These are phyloP conservation scores for Diversispora epigaea DNA, from an alignment of 192 early-diverging fungal genomes.

Conservation along the genomic window DNA sequence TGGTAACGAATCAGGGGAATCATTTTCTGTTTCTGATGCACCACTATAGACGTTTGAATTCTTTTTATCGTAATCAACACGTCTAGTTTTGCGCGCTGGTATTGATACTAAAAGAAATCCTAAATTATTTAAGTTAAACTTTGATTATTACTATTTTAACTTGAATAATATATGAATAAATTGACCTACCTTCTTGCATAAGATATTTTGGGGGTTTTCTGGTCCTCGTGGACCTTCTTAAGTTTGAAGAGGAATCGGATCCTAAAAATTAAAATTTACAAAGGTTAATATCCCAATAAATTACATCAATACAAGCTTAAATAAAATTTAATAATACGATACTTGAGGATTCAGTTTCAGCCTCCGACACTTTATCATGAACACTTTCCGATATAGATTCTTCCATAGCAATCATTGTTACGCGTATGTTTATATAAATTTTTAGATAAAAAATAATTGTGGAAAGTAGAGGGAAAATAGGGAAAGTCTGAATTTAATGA, in stretches of 20 bases:
- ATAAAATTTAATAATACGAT: not conserved
- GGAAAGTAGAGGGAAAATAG: too few species aligned
- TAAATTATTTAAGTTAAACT: too few species aligned
- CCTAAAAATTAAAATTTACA: not conserved
- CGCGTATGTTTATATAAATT: too few species aligned
- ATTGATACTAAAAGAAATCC: too few species aligned
- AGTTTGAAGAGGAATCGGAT: not conserved
- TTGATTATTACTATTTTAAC: too few species aligned
- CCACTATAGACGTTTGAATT: not conserved
- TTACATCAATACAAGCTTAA: too few species aligned
- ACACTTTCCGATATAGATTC: not conserved
- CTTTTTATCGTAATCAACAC: not conserved
- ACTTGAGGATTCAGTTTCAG: constrained; percentile 1
- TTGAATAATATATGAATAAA: too few species aligned
- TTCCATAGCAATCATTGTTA: not conserved
- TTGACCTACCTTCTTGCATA: not conserved
- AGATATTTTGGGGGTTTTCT: constrained; percentile 1
- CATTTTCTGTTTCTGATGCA: not conserved
- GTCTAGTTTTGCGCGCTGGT: too few species aligned
- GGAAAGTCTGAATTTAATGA: too few species aligned
- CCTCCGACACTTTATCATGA: constrained; percentile 9
- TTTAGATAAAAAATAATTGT: too few species aligned
- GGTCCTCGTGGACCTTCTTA: not conserved
- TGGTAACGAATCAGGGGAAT: not conserved
- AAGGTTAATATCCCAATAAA: not conserved